Evolutionary conservation across 345 rosid genomes (phyloP), one percentile per base, ranked within the genome.

Genomic region (Eucalyptus leucophloia): DNA sequence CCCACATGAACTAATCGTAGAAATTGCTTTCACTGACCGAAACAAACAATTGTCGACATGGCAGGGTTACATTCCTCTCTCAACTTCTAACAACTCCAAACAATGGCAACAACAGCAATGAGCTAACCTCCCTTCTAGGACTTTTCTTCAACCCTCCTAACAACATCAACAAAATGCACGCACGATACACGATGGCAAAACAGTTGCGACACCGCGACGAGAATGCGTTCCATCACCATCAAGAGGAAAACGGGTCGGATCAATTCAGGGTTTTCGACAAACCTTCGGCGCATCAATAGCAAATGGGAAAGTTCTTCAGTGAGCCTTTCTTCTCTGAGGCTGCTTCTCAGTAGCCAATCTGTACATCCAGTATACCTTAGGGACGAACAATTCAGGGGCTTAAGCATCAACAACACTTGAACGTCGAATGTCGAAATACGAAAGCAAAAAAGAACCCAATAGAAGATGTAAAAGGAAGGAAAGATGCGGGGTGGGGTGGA

Each of bases 341-440:
- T 94, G 95, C 91, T 94, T 96, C 87, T 95, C 97, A 87, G 96
- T 93, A 9, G 96, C 96, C 91, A 96, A 91, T 92, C 95, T 93
- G 94, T 95, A 96, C 90, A 96, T 95, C 98, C 98, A 96, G 91
- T 95, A 96, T 30, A 93, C 97, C 98, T 95, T 82, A 86, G 34
- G 53, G 83, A 54, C 49, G 23, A 77, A 19, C n/a, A 53, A 72
- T 15, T 86, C 87, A 56, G 37, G 45, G 37, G 15, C 72, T 7
- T 49, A 50, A 60, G 56, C 83, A 34, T 40, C 28, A 44, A 9
- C 14, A 34, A 34, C 58, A 30, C 53, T 88, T 23, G 67, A 65
- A 44, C 9, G 65, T 67, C 58, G 37, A 17, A 72, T 53, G 45
- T 54, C 69, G 14, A n/a, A 86, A 69, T 34, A 37, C 44, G 44